These are phyloP conservation scores for Globisporangium alternatum DNA, from an alignment of 352 stramenopile genomes.

Conservation along the genomic window DNA sequence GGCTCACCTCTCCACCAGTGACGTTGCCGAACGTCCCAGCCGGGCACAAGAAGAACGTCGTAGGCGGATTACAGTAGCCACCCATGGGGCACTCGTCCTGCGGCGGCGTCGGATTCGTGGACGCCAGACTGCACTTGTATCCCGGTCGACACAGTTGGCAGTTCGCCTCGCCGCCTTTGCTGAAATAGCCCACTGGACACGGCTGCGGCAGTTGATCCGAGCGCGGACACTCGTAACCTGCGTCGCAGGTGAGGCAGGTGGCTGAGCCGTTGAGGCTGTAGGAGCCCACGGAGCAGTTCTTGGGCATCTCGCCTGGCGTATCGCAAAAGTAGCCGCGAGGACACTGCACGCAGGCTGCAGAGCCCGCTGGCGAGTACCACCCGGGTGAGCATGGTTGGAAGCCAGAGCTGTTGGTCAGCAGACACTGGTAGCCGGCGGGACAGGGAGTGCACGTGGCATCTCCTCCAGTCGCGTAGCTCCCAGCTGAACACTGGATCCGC, in stretches of 20 bases:
- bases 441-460: conserved; percentile 62
- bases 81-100: conserved; percentile 87
- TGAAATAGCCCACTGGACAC: conserved; percentile 89
- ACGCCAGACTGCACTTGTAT: conserved; percentile 81
- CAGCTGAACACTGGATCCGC: conserved; percentile 43
- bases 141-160: conserved; percentile 62
- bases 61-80: conserved; percentile 86
- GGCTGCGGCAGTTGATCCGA: conserved; percentile 66
- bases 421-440: conserved; percentile 76
- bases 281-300: conserved; percentile 72
- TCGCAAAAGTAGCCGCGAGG: conserved; percentile 83
- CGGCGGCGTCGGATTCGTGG: conserved; percentile 71
- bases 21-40: conserved; percentile 85
- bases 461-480: conserved; percentile 53
- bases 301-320: conserved; percentile 50
- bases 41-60: conserved; percentile 83
- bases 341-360: conserved; percentile 67
- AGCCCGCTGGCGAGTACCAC: conserved; percentile 62
- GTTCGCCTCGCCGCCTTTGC: conserved; percentile 63
- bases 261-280: conserved; percentile 75
- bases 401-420: conserved; percentile 54
- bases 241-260: conserved; percentile 60
- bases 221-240: conserved; percentile 83
- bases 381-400: conserved; percentile 55
- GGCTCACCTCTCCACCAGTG: conserved; percentile 65